phyloP scores from a whole-genome alignment of 2,329 filamentous ascomycete genomes.

The Triangularia verruculosa region DNA sequence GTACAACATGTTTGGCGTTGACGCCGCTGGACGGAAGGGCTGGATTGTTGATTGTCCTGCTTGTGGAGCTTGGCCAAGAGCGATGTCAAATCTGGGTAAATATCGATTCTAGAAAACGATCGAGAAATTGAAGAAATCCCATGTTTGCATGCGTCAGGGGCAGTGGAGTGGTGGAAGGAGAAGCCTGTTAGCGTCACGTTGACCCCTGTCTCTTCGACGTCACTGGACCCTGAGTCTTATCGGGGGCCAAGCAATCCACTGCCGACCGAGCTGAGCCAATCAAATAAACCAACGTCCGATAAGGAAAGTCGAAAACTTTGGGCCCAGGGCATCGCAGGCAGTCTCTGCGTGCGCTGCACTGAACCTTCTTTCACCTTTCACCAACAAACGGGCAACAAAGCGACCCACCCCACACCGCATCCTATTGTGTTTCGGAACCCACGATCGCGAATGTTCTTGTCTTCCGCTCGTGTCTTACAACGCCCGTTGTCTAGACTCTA shows the following conservation, averaged over 20 bases:
- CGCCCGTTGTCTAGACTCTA: background rate
- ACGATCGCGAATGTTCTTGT: background rate
- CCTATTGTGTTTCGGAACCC: background rate
- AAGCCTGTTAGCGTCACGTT: background rate
- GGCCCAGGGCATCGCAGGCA: background rate
- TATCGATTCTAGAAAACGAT: background rate
- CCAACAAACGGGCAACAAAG: background rate
- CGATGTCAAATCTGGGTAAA: background rate
- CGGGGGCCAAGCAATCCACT: background rate
- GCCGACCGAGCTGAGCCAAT: background rate
- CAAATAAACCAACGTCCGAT: background rate
- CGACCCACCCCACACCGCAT: background rate
- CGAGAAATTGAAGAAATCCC: background rate
- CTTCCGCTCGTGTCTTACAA: background rate
- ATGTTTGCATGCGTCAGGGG: background rate
- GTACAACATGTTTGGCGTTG: no score
- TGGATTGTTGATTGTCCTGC: background rate
- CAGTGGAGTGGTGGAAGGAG: background rate
- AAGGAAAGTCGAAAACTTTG: slow-evolving; percentile 5
- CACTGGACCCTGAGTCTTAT: background rate
- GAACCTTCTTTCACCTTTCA: background rate
- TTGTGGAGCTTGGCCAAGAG: background rate
- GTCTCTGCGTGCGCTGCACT: background rate
- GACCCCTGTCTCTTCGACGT: background rate
- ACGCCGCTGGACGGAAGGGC: no score